Conservation (phyloP, 345 rosid species). For the Brassica rapa region DNA sequence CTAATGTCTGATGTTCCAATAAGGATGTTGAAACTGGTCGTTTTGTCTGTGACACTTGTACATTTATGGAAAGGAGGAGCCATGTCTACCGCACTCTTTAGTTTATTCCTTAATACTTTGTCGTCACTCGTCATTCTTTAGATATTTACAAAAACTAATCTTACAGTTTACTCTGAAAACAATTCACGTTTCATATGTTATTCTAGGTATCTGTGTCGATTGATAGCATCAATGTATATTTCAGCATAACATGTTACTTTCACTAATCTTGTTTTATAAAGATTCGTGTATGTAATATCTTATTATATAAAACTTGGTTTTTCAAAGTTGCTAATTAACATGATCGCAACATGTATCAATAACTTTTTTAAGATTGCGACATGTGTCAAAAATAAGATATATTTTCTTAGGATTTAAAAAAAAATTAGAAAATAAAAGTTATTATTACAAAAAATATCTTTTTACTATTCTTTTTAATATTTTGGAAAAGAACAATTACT, state of each 20-base stretch:
- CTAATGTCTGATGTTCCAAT: constrained; percentile 6
- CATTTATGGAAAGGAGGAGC: constrained; percentile 13
- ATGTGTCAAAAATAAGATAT: no score
- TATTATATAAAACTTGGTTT: no score
- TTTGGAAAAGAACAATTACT: no score
- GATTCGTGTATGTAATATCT: no score
- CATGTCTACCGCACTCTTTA: constrained; percentile 19
- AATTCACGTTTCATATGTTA: background rate
- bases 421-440: no score
- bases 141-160: background rate
- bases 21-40: constrained; percentile 27
- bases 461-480: no score
- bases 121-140: background rate
- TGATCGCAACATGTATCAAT: no score
- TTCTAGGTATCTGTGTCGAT: background rate
- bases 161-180: background rate
- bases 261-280: no score
- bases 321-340: no score
- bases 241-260: background rate
- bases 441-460: no score
- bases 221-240: background rate
- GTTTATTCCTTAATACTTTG: background rate
- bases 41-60: constrained; percentile 39
- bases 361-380: no score
- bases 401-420: no score